These are phyloP conservation scores for Verticillium zaregamsianum DNA, from an alignment of 2,329 filamentous ascomycete genomes.

Conservation along the genomic window DNA sequence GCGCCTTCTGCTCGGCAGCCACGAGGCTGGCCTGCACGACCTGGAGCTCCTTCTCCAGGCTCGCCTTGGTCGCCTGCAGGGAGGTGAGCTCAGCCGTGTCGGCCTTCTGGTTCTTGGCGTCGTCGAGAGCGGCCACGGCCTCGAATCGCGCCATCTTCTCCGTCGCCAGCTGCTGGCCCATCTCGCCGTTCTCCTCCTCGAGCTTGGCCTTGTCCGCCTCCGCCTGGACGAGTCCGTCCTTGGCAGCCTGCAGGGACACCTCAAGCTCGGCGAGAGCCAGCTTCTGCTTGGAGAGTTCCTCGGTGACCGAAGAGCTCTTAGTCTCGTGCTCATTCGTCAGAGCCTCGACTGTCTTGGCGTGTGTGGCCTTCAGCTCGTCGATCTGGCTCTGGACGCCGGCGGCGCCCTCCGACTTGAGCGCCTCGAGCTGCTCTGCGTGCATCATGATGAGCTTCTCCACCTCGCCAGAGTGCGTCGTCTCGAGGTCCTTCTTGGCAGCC, in stretches of 20 bases:
- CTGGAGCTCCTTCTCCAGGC: conserved; percentile 39
- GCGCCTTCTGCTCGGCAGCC: conserved; percentile 29
- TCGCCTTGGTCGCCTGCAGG: conserved; percentile 42
- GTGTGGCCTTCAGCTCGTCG: conserved; percentile 32
- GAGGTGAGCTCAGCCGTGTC: conserved; percentile 52
- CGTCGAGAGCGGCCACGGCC: conserved; percentile 57
- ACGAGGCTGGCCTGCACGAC: conserved; percentile 26
- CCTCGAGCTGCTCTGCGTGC: conserved; percentile 37
- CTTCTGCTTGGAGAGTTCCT: conserved; percentile 25
- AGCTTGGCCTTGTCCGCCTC: conserved; percentile 28
- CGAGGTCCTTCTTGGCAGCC: conserved; percentile 38
- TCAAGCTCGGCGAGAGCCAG: conserved; percentile 24
- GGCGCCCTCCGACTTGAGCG: conserved; percentile 32
- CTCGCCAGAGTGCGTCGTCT: conserved; percentile 40
- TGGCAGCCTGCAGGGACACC: conserved; percentile 27
- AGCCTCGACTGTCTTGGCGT: conserved; percentile 34
- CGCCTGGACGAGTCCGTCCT: conserved; percentile 24
- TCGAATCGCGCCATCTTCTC: conserved; percentile 59
- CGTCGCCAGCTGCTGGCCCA: conserved; percentile 50
- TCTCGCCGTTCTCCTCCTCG: conserved; percentile 42
- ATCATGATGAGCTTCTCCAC: conserved; percentile 41
- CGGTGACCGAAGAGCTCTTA: conserved; percentile 21
- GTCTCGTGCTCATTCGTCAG: conserved; percentile 34
- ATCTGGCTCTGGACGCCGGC: conserved; percentile 35
- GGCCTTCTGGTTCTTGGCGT: conserved; percentile 48